Percentiles rank a stretch among this genome's conserved stretches.
Conservation (phyloP, 306 rosid species). For the Pyrus bretschneideri region DNA sequence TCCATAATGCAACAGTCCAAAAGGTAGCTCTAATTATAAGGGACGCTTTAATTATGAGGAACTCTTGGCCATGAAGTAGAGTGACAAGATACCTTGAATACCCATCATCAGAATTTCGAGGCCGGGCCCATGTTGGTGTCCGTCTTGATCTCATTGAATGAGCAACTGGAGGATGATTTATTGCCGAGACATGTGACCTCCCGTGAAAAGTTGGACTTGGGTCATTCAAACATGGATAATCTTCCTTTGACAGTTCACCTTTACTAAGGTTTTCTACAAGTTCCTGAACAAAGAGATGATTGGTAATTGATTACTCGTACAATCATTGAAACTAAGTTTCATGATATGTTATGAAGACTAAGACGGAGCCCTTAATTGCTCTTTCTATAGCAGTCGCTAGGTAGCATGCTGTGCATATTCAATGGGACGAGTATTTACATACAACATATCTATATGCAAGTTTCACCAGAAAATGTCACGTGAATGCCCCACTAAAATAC, state of each 20-base stretch:
- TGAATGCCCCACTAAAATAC: neutral
- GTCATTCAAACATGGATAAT: conserved; percentile 89
- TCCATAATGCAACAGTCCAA: neutral
- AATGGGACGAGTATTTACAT: too few relatives aligned
- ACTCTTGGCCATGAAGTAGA: neutral
- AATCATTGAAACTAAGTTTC: neutral
- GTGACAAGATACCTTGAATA: conserved; percentile 61
- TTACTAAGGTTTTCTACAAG: conserved; percentile 76
- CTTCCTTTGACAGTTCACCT: conserved; percentile 76
- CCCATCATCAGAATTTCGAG: conserved; percentile 90
- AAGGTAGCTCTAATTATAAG: neutral
- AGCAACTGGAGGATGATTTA: conserved; percentile 51
- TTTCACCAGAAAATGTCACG: neutral
- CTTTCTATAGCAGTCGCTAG: too few relatives aligned
- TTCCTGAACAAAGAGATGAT: conserved; percentile 43
- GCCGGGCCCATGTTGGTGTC: conserved; percentile 87
- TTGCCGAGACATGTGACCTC: conserved; percentile 40
- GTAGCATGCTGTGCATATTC: too few relatives aligned
- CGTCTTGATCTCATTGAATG: conserved; percentile 92
- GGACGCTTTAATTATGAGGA: neutral
- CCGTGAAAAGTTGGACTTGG: conserved; percentile 69
- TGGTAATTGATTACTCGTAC: conserved; percentile 1
- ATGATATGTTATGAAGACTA: neutral
- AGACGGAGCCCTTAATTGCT: neutral
- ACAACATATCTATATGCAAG: neutral